Conservation (phyloP, 176 grass and related monocot genomes). For the Hordeum marinum region DNA sequence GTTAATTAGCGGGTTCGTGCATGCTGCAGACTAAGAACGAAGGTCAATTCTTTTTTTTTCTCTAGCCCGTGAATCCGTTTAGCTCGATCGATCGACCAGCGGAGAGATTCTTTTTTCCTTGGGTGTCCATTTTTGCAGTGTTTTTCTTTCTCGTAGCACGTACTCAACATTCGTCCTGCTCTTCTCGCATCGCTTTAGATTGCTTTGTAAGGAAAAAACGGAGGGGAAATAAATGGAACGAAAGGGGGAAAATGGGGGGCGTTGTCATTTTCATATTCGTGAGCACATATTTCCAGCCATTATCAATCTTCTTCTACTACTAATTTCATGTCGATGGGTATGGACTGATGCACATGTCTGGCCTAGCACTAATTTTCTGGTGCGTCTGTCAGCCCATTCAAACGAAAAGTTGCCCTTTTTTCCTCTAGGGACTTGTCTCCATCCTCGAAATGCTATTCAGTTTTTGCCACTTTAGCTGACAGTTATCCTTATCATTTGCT, state of each 20-base stretch:
- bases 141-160: background rate
- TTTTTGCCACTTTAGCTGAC: constrained; percentile 3
- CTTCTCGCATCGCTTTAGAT: constrained; percentile 25
- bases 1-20: constrained; percentile 13
- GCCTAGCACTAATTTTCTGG: background rate
- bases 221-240: constrained; percentile 12
- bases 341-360: background rate
- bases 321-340: background rate
- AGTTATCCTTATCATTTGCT: background rate
- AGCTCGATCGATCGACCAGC: constrained; percentile 5
- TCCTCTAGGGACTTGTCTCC: background rate
- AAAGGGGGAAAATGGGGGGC: background rate
- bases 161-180: background rate
- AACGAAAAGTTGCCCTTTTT: background rate
- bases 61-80: constrained; percentile 24
- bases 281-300: background rate
- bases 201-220: constrained; percentile 15
- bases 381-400: constrained; percentile 9
- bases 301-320: background rate
- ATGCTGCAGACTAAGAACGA: background rate
- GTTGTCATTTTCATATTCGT: background rate
- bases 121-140: constrained; percentile 2
- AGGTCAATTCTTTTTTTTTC: constrained; percentile 3
- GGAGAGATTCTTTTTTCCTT: constrained; percentile 15
- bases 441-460: constrained; percentile 4